Percentiles rank a stretch among this genome's conserved stretches.
These are phyloP conservation scores for Porphyra umbilicalis DNA, from an alignment of 31 red algal species.

Conservation along the genomic window DNA sequence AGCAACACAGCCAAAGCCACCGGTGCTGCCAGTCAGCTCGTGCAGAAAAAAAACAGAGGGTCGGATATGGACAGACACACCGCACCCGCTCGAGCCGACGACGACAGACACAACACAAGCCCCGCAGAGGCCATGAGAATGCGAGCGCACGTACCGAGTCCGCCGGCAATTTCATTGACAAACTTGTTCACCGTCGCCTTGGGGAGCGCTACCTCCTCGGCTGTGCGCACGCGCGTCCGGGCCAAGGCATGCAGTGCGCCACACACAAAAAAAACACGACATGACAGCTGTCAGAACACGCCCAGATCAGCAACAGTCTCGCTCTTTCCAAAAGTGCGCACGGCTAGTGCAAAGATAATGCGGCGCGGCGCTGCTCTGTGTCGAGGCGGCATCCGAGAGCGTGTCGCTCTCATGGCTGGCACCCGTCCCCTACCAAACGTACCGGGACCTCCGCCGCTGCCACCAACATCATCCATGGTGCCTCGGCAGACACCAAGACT, in stretches of 20 bases:
- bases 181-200: conserved; percentile 97
- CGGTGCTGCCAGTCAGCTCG: neutral
- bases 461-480: neutral
- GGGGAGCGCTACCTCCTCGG: conserved; percentile 71
- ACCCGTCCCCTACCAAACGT: neutral
- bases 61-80: too few relatives aligned
- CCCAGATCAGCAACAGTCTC: neutral
- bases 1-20: too few relatives aligned
- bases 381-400: neutral
- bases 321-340: neutral
- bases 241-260: too few relatives aligned
- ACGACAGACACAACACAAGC: neutral
- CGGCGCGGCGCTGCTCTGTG: neutral
- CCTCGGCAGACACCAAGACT: too few relatives aligned
- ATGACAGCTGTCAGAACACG: neutral
- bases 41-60: neutral
- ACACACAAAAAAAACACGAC: neutral
- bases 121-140: too few relatives aligned
- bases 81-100: too few relatives aligned
- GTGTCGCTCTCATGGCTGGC: neutral
- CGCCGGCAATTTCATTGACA: conserved; percentile 60
- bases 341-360: neutral
- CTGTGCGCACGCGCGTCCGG: neutral
- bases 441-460: neutral
- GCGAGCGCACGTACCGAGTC: conserved; percentile 12